Percentiles rank a stretch among this genome's conserved stretches.
Conservation (phyloP, 2,329 filamentous ascomycete species). For the Colletotrichum echinochloae region DNA sequence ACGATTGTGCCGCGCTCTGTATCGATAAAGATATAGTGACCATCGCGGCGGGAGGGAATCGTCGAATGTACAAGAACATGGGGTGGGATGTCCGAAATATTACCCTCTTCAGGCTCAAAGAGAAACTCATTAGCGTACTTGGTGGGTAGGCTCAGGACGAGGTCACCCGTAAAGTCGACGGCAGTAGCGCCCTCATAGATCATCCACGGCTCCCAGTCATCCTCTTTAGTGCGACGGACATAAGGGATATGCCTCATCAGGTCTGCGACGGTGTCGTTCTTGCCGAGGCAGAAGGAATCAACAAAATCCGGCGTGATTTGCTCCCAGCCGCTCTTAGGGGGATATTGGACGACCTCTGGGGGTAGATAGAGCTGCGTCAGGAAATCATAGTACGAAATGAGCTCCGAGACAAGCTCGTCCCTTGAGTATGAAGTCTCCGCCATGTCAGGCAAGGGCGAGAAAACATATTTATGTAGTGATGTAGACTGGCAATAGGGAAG, state of each 20-base stretch:
- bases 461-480: no score
- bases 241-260: conserved; percentile 15
- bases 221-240: not conserved
- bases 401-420: conserved; percentile 16
- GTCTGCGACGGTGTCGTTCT: conserved; percentile 17
- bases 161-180: conserved; percentile 8
- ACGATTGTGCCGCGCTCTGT: conserved; percentile 26
- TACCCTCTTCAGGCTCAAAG: not conserved
- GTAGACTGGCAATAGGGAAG: no score
- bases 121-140: conserved; percentile 19
- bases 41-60: not conserved
- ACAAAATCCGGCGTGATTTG: conserved; percentile 19
- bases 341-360: conserved; percentile 1
- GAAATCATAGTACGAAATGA: conserved; percentile 1
- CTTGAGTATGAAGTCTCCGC: not conserved
- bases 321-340: conserved; percentile 11
- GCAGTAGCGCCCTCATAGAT: not conserved
- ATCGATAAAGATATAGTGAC: conserved; percentile 17
- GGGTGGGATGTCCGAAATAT: not conserved
- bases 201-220: not conserved
- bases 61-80: conserved; percentile 13
- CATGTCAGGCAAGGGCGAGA: no score
- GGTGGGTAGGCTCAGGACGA: not conserved
- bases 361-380: conserved; percentile 7
- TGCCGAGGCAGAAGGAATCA: conserved; percentile 9